These are phyloP conservation scores for Poa pratensis DNA, from an alignment of 176 grass and related monocot species.

Conservation along the genomic window DNA sequence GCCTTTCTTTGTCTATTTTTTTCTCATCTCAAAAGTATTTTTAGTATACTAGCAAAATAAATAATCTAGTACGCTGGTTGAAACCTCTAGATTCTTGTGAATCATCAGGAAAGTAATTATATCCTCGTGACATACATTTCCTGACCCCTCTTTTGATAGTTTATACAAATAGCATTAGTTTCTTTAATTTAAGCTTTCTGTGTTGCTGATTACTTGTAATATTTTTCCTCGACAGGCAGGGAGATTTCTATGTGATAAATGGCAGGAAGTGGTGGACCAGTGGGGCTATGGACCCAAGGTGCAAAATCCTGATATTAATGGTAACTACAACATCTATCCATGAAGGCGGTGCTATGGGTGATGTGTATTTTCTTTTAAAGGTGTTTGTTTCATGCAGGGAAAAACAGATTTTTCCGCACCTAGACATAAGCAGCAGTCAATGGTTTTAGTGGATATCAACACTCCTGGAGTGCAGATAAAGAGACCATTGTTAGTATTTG, in stretches of 20 bases:
- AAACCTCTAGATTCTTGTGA: neutral
- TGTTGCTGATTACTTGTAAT: neutral
- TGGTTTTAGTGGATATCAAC: slow-evolving; percentile 92
- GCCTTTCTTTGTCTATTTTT: neutral
- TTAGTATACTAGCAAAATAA: neutral
- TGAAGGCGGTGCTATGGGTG: neutral
- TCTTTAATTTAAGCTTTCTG: neutral
- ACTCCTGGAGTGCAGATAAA: slow-evolving; percentile 81
- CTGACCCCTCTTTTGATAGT: neutral
- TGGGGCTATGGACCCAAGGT: slow-evolving; percentile 97
- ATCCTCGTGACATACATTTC: neutral
- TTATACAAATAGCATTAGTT: neutral
- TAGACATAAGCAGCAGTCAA: slow-evolving; percentile 90
- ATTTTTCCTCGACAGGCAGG: slow-evolving; percentile 51
- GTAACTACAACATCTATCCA: slow-evolving; percentile 42
- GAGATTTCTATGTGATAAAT: slow-evolving; percentile 89
- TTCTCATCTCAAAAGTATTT: neutral
- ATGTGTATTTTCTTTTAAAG: neutral
- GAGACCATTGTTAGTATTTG: slow-evolving; percentile 89
- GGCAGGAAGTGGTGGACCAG: slow-evolving; percentile 97
- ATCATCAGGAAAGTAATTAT: slow-evolving; percentile 17
- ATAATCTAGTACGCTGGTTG: neutral
- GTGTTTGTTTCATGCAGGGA: slow-evolving; percentile 63
- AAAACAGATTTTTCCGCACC: slow-evolving; percentile 90
- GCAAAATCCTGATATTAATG: slow-evolving; percentile 95